Base-by-base conservation (phyloP, 768 basidiomycete species). In the Amanita pseudoporphyria region DNA sequence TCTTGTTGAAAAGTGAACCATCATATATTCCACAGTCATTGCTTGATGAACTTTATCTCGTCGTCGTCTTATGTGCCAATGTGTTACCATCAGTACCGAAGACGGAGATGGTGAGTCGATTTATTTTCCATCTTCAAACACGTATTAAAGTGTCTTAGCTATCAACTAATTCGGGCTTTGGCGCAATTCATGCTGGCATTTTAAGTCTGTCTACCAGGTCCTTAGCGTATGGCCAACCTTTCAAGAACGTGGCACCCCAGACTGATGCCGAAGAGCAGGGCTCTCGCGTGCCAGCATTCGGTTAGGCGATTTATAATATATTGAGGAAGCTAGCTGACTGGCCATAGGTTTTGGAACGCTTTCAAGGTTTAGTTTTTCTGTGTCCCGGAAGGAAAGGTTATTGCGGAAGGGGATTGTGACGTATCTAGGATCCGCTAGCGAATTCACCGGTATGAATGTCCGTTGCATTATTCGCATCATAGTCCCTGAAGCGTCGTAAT, bases 151-250 rank as follows among this genome's bases (percentile, higher is more conserved):
- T 49, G 6, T 42, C 6, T 0, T 42, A 81, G 78, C 61, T 72
- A 42, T 74, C 78, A n/a, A 71, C 79, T 19, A 81, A 77, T 53
- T 76, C 87, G 1, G 87, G 88, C 3, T 95, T 90, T 58, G 94
- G 94, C 3, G 80, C 82, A 0, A 76, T 95, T 40, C 94, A 98
- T 58, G 71, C 79, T 1, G 84, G 88, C 1, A 78, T 94, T 32
- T 69, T 93, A 9, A 71, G 76, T 14, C 69, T 96, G 5, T 81
- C 90, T 0, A 82, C 91, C 21, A 76, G 78, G 54, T 81, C 77
- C 57, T 73, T 94, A 16, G 76, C 79, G 5, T 69, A 69, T 44
- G 76, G 76, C 12, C 72, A 69, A 36, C 84, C 80, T 75, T 72
- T 74, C 24, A 69, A 77, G 16, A 67, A 63, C 14, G 71, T 91